Evolutionary conservation across 352 stramenopile species (phyloP), one percentile per base, ranked within the genome.

Genomic region (Globisporangium apiculatum): DNA sequence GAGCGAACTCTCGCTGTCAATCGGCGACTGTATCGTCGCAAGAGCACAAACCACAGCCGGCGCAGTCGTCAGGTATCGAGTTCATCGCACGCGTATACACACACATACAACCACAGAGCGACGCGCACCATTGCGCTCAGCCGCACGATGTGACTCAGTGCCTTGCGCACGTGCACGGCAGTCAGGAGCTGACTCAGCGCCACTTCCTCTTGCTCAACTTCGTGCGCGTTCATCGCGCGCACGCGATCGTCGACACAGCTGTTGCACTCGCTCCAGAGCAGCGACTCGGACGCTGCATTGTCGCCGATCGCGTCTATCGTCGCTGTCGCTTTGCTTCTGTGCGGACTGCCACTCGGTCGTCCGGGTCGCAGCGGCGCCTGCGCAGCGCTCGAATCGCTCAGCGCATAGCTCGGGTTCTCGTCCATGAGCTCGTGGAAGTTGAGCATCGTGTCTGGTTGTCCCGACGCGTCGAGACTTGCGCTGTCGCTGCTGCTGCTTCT

Each of bases 321-420:
- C 2, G 64, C 61, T 42, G 57, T 18, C 2, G 64, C 60, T 45
- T 82, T 83, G 7, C 40, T 53, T 48, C 83, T 86, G 41, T 65
- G 62, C 24, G 79, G 80, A 62, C 77, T 89, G 4, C 58, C 60
- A 18, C 51, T 62, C 17, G 64, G 67, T 65, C 69, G 67, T 11
- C 38, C 14, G 36, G 56, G 52, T 52, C 50, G 48, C 37, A 71
- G 65, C 10, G 45, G 68, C 38, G 17, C 51, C 14, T 65, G 71
- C 8, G 67, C 40, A 1, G 69, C 65, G 46, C 81, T 91, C 0
- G 79, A 81, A 55, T 95, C 83, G 5, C 68, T 51, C 8, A 95
- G 69, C 31, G 66, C 62, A 36, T 94, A 95, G 43, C 78, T 94
- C 36, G 78, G 71, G 47, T 95, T 95, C 54, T 95, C 83, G 11